Conservation (phyloP, 2,329 filamentous ascomycete species). For the Monilinia fructicola region DNA sequence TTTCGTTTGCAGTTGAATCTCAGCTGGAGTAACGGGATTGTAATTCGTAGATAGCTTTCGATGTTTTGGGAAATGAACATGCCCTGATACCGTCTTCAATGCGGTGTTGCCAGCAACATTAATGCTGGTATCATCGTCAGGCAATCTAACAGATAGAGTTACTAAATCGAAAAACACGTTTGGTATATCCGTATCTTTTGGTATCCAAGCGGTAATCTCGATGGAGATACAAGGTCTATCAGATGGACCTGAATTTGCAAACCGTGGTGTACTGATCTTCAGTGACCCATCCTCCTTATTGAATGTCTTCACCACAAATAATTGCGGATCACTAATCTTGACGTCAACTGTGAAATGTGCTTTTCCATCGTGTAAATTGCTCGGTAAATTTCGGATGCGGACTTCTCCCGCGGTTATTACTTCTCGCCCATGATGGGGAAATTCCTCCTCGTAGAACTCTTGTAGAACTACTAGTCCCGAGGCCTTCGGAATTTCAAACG, state of each 20-base stretch:
- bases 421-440: slow-evolving; percentile 1
- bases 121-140: slow-evolving; percentile 35
- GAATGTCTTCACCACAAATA: slow-evolving; percentile 31
- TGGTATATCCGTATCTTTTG: slow-evolving; percentile 34
- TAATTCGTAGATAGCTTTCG: not conserved
- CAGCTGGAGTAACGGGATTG: slow-evolving; percentile 24
- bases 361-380: slow-evolving; percentile 28
- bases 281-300: slow-evolving; percentile 30
- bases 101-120: slow-evolving; percentile 30
- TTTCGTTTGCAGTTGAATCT: not conserved
- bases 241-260: slow-evolving; percentile 23
- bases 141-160: slow-evolving; percentile 30
- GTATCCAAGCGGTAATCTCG: slow-evolving; percentile 39
- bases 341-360: slow-evolving; percentile 35
- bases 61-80: slow-evolving; percentile 32
- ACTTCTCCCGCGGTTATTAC: slow-evolving; percentile 36
- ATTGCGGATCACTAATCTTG: slow-evolving; percentile 32
- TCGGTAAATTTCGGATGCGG: slow-evolving; percentile 31
- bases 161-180: slow-evolving; percentile 31
- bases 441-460: slow-evolving; percentile 28
- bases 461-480: slow-evolving; percentile 33
- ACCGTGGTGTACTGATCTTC: slow-evolving; percentile 35
- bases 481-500: slow-evolving; percentile 31
- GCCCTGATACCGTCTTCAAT: slow-evolving; percentile 32
- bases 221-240: slow-evolving; percentile 36